Evolutionary conservation across 352 stramenopile genomes (phyloP).

Genomic region (Phytophthora rubi): DNA sequence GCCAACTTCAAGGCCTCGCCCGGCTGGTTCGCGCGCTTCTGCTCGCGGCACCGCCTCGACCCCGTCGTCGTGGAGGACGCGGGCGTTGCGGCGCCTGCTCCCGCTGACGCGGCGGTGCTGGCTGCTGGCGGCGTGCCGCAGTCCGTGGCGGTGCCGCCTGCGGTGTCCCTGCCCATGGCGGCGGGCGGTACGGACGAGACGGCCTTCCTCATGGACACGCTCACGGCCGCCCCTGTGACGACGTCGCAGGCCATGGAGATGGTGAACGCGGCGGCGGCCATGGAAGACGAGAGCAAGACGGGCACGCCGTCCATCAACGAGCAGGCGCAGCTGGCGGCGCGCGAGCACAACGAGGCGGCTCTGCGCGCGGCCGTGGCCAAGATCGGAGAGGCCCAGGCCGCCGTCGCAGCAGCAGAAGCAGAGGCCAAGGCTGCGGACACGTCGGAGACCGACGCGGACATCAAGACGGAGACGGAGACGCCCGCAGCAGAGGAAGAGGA

Average conservation of each 20-base stretch:
- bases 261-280: slow-evolving; percentile 12
- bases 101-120: slow-evolving; percentile 11
- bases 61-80: slow-evolving; percentile 49
- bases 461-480: neutral
- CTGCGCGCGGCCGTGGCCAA: slow-evolving; percentile 34
- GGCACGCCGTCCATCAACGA: slow-evolving; percentile 50
- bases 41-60: slow-evolving; percentile 82
- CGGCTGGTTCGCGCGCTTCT: slow-evolving; percentile 90
- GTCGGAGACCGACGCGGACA: slow-evolving; percentile 19
- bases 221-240: slow-evolving; percentile 24
- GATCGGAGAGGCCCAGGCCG: slow-evolving; percentile 25
- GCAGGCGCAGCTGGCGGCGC: slow-evolving; percentile 44
- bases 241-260: slow-evolving; percentile 27
- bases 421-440: neutral
- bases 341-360: slow-evolving; percentile 50
- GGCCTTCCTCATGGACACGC: slow-evolving; percentile 38
- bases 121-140: slow-evolving; percentile 5
- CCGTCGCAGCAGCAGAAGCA: neutral
- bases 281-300: slow-evolving; percentile 41
- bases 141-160: slow-evolving; percentile 15
- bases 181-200: slow-evolving; percentile 28
- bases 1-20: slow-evolving; percentile 86
- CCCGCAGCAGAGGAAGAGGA: neutral
- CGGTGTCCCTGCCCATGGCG: slow-evolving; percentile 13
- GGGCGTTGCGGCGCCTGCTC: neutral